Base-by-base conservation (phyloP, 2,329 filamentous ascomycete species). In the Pseudodiploospora longispora region DNA sequence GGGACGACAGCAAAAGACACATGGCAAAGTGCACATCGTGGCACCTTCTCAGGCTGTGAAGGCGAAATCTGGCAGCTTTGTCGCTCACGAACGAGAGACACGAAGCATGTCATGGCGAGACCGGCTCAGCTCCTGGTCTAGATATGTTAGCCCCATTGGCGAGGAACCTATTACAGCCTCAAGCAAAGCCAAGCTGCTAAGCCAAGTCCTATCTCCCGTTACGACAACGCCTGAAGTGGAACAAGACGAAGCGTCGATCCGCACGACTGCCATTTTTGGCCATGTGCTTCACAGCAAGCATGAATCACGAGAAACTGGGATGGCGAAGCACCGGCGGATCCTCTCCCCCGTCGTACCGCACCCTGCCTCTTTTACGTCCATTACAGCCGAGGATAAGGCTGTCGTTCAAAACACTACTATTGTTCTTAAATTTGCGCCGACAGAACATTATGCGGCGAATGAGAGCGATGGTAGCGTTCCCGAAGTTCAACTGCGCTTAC, bases 321-420 rank as follows among this genome's bases (percentile, higher is more conserved):
- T 47, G 40, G 36, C 36, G 8, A 48, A 51, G 10, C 39, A 33
- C 10, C 51, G 51, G 5, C 68, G 67, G 38, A 60, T 70, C 38
- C 65, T 80, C 32, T 59, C 63, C 1, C 69, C 76, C 2, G 44
- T 65, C 4, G 56, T 69, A 1, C 75, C 75, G 0, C 72, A 77
- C 38, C 65, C 77, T 6, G 58, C 66, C 12, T 59, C 64, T 10
- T 62, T 80, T 10, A 58, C 65, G 12, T 51, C 52, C 5, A 47
- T 71, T 4, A 59, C 64, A 33, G 54, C 56, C 36, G 60, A 64
- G n/a, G 42, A 67, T 27, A 49, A 57, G 6, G 30, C 52, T 3
- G 41, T 55, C 27, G 47, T 46, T 6, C 52, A 58, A 29, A 48
- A 56, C 6, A 62, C 56, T 12, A 45, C 64, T 6, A 62, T 77